These are phyloP conservation scores for Immersiella caudata DNA, from an alignment of 495 filamentous ascomycete species.

Conservation along the genomic window DNA sequence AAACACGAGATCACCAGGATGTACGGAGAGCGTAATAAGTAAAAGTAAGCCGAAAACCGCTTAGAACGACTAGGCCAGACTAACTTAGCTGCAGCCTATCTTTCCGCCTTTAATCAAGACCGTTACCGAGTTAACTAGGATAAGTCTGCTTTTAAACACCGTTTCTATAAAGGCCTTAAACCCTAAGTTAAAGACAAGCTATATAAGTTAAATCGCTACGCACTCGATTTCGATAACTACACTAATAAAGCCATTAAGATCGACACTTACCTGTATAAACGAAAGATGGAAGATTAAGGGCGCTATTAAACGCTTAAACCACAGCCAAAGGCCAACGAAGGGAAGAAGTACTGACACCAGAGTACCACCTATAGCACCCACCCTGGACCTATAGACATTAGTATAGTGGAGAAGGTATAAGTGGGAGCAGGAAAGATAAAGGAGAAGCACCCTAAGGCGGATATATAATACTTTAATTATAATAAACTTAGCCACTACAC, in stretches of 20 bases:
- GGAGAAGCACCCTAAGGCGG: too few relatives aligned
- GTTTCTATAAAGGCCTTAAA: not conserved
- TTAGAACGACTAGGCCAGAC: not conserved
- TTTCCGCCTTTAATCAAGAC: not conserved
- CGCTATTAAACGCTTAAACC: not conserved
- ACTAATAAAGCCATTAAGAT: not conserved
- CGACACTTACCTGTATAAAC: not conserved
- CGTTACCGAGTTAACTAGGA: not conserved
- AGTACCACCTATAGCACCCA: too few relatives aligned
- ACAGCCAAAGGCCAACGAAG: too few relatives aligned
- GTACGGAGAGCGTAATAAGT: not conserved
- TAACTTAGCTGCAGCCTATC: not conserved
- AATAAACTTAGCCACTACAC: too few relatives aligned
- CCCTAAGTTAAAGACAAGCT: not conserved
- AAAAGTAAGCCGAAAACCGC: not conserved
- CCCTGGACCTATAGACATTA: too few relatives aligned
- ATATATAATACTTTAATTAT: too few relatives aligned
- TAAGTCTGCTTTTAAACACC: not conserved
- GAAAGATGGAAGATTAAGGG: not conserved
- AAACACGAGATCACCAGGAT: not conserved
- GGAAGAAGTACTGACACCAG: too few relatives aligned
- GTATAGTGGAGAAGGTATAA: too few relatives aligned
- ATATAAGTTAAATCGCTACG: not conserved
- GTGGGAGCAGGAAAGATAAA: too few relatives aligned
- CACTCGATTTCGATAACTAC: not conserved